These are phyloP conservation scores for Gastrodia elata DNA, from an alignment of 106 monocot species.

Conservation along the genomic window DNA sequence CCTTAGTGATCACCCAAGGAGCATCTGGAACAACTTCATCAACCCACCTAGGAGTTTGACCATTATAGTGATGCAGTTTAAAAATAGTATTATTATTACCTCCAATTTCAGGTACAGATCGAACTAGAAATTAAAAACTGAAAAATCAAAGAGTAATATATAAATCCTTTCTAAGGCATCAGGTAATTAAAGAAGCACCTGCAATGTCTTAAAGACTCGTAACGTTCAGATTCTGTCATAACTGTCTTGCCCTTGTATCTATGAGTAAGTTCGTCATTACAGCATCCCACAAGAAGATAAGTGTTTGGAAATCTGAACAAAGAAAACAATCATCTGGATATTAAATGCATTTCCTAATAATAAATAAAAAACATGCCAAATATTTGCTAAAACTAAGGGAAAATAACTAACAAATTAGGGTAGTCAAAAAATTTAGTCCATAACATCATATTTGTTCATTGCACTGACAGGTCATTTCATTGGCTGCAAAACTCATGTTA, in stretches of 20 bases:
- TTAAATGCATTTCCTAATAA: not conserved
- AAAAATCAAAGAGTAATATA: not conserved
- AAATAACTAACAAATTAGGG: not conserved
- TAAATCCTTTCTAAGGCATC: not conserved
- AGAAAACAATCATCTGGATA: not conserved
- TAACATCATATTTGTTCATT: no score
- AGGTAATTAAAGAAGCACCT: slow-evolving; percentile 30
- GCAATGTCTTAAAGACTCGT: slow-evolving; percentile 96
- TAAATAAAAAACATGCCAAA: not conserved
- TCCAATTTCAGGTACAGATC: not conserved
- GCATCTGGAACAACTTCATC: slow-evolving; percentile 76
- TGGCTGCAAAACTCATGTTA: not conserved
- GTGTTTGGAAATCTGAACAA: slow-evolving; percentile 80
- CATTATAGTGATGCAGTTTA: not conserved
- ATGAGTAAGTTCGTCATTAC: slow-evolving; percentile 86
- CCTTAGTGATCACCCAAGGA: slow-evolving; percentile 63
- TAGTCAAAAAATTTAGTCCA: not conserved
- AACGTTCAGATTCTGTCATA: slow-evolving; percentile 84
- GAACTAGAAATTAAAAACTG: not conserved
- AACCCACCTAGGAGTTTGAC: slow-evolving; percentile 36
- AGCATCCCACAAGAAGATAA: slow-evolving; percentile 91
- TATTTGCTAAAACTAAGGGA: not conserved
- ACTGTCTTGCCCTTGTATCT: slow-evolving; percentile 92
- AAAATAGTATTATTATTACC: not conserved
- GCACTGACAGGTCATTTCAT: not conserved